A percentile compares a stretch with the other conserved stretches of the same genome.
Evolutionary conservation across 352 stramenopile species (phyloP).

Genomic region (Phytophthora megakarya): DNA sequence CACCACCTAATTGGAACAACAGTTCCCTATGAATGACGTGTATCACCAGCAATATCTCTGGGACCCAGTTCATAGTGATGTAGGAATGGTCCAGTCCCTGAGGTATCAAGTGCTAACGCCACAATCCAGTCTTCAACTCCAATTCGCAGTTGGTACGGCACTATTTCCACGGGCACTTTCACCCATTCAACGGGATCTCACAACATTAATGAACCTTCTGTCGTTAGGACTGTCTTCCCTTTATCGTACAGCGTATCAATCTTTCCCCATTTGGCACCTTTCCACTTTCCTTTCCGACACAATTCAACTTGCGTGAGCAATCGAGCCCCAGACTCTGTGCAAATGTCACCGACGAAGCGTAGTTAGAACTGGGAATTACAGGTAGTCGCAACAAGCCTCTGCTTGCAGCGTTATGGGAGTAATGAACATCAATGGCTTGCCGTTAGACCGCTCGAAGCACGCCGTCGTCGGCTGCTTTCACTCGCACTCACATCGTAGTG

Average conservation of each 20-base stretch:
- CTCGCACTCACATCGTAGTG: no score
- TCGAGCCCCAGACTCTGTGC: no score
- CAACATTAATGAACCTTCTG: not conserved
- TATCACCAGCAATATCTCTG: not conserved
- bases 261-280: not conserved
- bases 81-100: not conserved
- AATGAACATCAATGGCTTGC: no score
- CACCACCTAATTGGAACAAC: constrained; percentile 6
- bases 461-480: no score
- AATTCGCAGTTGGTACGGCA: not conserved
- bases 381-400: no score
- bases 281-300: not conserved
- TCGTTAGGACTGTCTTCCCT: not conserved
- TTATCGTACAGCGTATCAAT: not conserved
- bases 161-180: not conserved
- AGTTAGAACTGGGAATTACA: no score
- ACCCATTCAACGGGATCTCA: not conserved
- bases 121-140: not conserved
- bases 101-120: not conserved
- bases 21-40: no score
- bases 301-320: no score
- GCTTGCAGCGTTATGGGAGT: constrained; percentile 1
- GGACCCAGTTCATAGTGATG: not conserved
- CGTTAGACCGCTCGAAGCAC: no score
- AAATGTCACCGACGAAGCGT: no score